Percentiles rank a stretch among this genome's conserved stretches.
Conservation (phyloP, 2,329 filamentous ascomycete genomes). For the Microcyclosporella mali region DNA sequence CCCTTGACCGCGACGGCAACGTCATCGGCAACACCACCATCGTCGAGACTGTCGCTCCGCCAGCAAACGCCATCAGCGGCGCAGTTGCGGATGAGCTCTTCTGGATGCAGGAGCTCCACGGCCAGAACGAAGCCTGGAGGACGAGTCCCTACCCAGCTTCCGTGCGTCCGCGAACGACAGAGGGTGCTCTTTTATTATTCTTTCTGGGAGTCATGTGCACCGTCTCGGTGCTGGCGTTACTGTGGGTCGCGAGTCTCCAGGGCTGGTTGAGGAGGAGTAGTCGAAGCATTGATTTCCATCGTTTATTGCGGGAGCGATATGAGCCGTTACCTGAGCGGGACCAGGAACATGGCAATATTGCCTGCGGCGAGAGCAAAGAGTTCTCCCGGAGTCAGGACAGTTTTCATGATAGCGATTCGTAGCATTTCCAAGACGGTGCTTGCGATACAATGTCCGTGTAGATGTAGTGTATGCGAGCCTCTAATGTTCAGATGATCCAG, state of each 20-base stretch:
- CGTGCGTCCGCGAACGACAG: neutral
- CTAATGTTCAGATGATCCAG: too few species aligned
- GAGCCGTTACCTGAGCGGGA: neutral
- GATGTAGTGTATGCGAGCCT: too few species aligned
- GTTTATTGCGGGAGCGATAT: neutral
- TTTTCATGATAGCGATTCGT: constrained; percentile 3
- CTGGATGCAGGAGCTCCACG: constrained; percentile 12
- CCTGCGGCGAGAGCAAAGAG: neutral
- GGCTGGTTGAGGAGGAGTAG: neutral
- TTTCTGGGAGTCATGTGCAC: constrained; percentile 6
- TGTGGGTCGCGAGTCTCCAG: neutral
- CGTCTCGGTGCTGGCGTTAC: neutral
- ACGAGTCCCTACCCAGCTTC: constrained; percentile 4
- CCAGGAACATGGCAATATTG: neutral
- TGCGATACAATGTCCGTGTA: too few species aligned
- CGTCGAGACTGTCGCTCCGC: constrained; percentile 1
- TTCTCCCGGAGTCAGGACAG: neutral
- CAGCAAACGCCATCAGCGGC: constrained; percentile 3
- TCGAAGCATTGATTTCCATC: neutral
- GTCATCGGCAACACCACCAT: constrained; percentile 5
- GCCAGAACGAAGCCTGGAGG: constrained; percentile 6
- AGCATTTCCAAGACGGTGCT: too few species aligned
- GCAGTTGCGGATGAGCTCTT: constrained; percentile 13
- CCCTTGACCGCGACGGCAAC: constrained; percentile 11
- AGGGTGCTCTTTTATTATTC: constrained; percentile 5